phyloP scores from a whole-genome alignment of 2,329 filamentous ascomycete genomes.

The Westerdykella aurantiaca region DNA sequence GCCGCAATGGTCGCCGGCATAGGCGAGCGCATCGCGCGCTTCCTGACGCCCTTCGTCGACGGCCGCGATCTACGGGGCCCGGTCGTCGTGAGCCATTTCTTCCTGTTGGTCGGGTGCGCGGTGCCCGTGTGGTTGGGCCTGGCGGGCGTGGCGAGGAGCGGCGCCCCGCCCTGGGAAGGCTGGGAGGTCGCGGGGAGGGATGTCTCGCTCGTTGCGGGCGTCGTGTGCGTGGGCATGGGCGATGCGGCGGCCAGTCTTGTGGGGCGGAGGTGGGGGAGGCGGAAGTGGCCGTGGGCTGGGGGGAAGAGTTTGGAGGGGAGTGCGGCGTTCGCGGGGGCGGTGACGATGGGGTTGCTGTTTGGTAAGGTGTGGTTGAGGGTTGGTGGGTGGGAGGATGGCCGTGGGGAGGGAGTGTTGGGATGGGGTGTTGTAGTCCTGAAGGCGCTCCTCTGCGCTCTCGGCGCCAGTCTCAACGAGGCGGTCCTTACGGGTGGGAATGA shows the following conservation, averaged over 20 bases:
- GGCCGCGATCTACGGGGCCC: conserved; percentile 88
- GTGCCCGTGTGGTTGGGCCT: conserved; percentile 89
- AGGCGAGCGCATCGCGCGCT: conserved; percentile 76
- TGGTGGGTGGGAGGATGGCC: conserved; percentile 59
- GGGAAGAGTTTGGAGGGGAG: conserved; percentile 91
- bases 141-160: conserved; percentile 57
- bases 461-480: conserved; percentile 88
- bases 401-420: conserved; percentile 19
- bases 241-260: conserved; percentile 90
- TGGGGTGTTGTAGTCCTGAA: conserved; percentile 45
- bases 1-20: conserved; percentile 88
- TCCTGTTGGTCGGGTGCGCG: conserved; percentile 88
- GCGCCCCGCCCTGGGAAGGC: conserved; percentile 53
- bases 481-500: conserved; percentile 96
- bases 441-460: conserved; percentile 61
- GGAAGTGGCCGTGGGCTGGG: conserved; percentile 95
- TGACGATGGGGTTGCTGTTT: conserved; percentile 65
- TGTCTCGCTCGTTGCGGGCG: conserved; percentile 83
- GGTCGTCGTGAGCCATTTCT: conserved; percentile 93
- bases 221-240: conserved; percentile 90
- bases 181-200: conserved; percentile 72
- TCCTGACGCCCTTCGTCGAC: conserved; percentile 90
- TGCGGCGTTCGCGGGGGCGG: conserved; percentile 73
- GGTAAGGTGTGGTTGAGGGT: conserved; percentile 69
- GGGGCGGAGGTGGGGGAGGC: conserved; percentile 75